Evolutionary conservation across 2,329 filamentous ascomycete genomes (phyloP).

Genomic region (Mycosphaerella arachidis): DNA sequence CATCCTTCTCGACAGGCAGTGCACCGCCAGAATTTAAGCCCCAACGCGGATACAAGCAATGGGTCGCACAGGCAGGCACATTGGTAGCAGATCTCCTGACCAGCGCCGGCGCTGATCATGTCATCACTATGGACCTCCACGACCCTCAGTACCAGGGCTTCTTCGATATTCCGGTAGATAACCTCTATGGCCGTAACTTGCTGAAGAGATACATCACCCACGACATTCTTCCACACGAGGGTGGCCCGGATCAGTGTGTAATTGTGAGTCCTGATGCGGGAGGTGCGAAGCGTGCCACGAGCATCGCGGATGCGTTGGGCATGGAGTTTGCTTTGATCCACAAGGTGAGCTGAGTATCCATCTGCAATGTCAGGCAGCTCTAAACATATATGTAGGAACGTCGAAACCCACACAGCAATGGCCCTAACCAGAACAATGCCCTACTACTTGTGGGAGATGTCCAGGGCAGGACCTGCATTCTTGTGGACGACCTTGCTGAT

Average conservation of each 20-base stretch:
- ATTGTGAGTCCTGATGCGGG: conserved; percentile 96
- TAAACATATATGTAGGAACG: conserved; percentile 60
- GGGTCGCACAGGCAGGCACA: conserved; percentile 96
- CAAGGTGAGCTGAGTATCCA: conserved; percentile 60
- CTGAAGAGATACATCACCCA: conserved; percentile 67
- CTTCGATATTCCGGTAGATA: conserved; percentile 98
- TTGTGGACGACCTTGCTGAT: conserved; percentile 91
- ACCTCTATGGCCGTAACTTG: conserved; percentile 80
- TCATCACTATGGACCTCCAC: conserved; percentile 96
- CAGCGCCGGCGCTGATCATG: conserved; percentile 91
- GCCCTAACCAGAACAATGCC: conserved; percentile 48
- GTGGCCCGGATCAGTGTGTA: conserved; percentile 51
- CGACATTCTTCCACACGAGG: conserved; percentile 77
- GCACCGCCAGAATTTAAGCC: conserved; percentile 62
- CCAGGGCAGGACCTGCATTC: conserved; percentile 72
- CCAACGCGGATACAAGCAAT: conserved; percentile 93
- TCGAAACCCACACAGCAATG: conserved; percentile 60
- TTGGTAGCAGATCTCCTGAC: conserved; percentile 91
- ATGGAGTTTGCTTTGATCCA: conserved; percentile 98
- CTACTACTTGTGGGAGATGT: conserved; percentile 95
- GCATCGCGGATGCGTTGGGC: conserved; percentile 86
- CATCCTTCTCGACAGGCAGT: conserved; percentile 41
- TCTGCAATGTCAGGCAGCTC: background rate
- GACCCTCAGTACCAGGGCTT: conserved; percentile 98
- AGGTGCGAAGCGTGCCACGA: conserved; percentile 90